A percentile compares a stretch with the other conserved stretches of the same genome.
Evolutionary conservation across 441 rosid genomes (phyloP).

Genomic region (Adansonia rubrostipa): DNA sequence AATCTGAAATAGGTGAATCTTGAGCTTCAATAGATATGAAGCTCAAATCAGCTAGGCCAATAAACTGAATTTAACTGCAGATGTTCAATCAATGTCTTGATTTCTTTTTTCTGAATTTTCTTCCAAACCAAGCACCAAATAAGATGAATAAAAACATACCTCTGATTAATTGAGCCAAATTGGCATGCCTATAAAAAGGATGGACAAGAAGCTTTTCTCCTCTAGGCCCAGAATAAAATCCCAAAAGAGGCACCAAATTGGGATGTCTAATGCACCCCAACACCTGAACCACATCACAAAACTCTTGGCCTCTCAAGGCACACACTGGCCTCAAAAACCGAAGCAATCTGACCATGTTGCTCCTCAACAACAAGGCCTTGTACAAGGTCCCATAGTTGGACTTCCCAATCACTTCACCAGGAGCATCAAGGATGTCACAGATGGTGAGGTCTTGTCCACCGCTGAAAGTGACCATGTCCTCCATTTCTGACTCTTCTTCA

Average conservation of each 20-base stretch:
- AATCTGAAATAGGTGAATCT: neutral
- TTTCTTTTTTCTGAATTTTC: slow-evolving; percentile 28
- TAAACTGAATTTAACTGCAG: neutral
- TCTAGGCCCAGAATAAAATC: slow-evolving; percentile 79
- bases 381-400: slow-evolving; percentile 85
- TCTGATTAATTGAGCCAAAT: slow-evolving; percentile 68
- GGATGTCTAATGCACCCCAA: slow-evolving; percentile 71
- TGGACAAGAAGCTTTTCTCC: slow-evolving; percentile 92
- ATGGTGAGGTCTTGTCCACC: slow-evolving; percentile 76
- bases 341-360: slow-evolving; percentile 58
- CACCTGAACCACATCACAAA: slow-evolving; percentile 51
- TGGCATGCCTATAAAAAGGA: slow-evolving; percentile 70
- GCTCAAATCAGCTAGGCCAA: slow-evolving; percentile 6
- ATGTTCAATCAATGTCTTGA: neutral
- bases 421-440: slow-evolving; percentile 85
- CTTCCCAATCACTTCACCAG: slow-evolving; percentile 93
- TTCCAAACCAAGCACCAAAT: slow-evolving; percentile 29
- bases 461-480: slow-evolving; percentile 63
- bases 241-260: slow-evolving; percentile 83
- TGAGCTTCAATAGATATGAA: slow-evolving; percentile 8
- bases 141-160: slow-evolving; percentile 42
- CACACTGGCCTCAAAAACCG: slow-evolving; percentile 86
- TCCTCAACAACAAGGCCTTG: slow-evolving; percentile 72
- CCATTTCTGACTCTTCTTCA: slow-evolving; percentile 36
- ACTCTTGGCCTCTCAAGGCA: slow-evolving; percentile 51